Evolutionary conservation across 2,329 filamentous ascomycete species (phyloP).

Genomic region (Alternaria triticina): DNA sequence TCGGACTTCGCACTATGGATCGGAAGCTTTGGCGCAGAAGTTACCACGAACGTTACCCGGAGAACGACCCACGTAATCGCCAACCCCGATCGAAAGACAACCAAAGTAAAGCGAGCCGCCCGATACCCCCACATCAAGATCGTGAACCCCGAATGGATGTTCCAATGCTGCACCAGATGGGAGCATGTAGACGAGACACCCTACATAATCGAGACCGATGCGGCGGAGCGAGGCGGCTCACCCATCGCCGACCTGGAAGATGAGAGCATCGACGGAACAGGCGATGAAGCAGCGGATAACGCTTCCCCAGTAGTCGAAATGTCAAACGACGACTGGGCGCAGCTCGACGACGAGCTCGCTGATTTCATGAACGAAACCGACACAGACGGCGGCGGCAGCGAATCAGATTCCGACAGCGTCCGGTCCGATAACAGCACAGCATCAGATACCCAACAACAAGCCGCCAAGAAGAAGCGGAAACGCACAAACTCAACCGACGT

Average conservation of each 20-base stretch:
- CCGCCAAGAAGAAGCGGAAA: constrained; percentile 46
- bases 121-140: constrained; percentile 84
- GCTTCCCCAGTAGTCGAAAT: constrained; percentile 31
- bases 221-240: constrained; percentile 60
- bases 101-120: constrained; percentile 88
- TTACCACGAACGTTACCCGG: constrained; percentile 64
- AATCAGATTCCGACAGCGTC: constrained; percentile 44
- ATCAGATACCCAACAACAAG: constrained; percentile 26
- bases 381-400: constrained; percentile 38
- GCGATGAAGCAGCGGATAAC: constrained; percentile 45
- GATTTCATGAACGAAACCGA: constrained; percentile 69
- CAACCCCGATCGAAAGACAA: constrained; percentile 74
- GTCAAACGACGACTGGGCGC: constrained; percentile 50
- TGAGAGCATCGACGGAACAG: constrained; percentile 50
- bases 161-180: constrained; percentile 86
- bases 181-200: constrained; percentile 76
- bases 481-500: constrained; percentile 40
- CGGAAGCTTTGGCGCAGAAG: constrained; percentile 79
- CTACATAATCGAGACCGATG: constrained; percentile 79
- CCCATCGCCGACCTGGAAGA: constrained; percentile 53
- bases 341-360: constrained; percentile 72
- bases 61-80: constrained; percentile 74
- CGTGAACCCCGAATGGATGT: constrained; percentile 89
- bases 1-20: constrained; percentile 90
- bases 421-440: constrained; percentile 38